phyloP scores from a whole-genome alignment of 2,329 filamentous ascomycete species.

The Penicillium griseofulvum region DNA sequence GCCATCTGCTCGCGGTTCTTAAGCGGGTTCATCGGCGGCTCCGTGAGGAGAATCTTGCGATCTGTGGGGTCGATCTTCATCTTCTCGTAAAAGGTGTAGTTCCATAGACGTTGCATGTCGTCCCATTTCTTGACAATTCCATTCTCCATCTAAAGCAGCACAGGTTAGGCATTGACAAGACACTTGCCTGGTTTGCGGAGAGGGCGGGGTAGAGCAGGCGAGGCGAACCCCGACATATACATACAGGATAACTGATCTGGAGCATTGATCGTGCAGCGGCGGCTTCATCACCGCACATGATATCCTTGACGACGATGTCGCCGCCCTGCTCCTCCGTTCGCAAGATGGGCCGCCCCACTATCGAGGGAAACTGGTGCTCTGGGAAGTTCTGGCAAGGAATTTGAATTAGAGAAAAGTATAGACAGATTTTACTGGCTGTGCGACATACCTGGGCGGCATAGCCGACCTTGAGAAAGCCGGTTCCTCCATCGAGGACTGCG shows the following conservation, averaged over 20 bases:
- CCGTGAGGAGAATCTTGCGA: conserved; percentile 95
- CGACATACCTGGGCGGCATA: conserved; percentile 78
- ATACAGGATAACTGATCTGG: conserved; percentile 91
- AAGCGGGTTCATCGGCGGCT: conserved; percentile 96
- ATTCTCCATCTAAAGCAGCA: conserved; percentile 78
- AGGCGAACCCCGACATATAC: conserved; percentile 25
- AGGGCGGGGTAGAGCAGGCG: conserved; percentile 16
- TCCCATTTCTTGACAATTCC: conserved; percentile 99
- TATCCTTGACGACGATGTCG: conserved; percentile 82
- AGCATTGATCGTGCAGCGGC: conserved; percentile 94
- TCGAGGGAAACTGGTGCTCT: conserved; percentile 96
- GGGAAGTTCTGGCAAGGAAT: conserved; percentile 77
- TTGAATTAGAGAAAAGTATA: conserved; percentile 8
- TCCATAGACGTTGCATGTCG: conserved; percentile 99
- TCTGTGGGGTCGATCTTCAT: conserved; percentile 86
- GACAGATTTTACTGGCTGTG: not conserved
- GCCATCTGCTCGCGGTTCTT: conserved; percentile 98
- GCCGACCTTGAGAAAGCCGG: conserved; percentile 98
- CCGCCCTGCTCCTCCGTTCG: conserved; percentile 87
- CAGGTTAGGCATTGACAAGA: conserved; percentile 19
- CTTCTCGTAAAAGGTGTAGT: conserved; percentile 98
- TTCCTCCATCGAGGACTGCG: conserved; percentile 97
- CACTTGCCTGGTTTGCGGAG: conserved; percentile 22
- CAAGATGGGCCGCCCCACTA: conserved; percentile 95
- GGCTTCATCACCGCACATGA: conserved; percentile 99